Conservation (phyloP, 805 yeast genomes). For the Saccharomycopsis fodiens region DNA sequence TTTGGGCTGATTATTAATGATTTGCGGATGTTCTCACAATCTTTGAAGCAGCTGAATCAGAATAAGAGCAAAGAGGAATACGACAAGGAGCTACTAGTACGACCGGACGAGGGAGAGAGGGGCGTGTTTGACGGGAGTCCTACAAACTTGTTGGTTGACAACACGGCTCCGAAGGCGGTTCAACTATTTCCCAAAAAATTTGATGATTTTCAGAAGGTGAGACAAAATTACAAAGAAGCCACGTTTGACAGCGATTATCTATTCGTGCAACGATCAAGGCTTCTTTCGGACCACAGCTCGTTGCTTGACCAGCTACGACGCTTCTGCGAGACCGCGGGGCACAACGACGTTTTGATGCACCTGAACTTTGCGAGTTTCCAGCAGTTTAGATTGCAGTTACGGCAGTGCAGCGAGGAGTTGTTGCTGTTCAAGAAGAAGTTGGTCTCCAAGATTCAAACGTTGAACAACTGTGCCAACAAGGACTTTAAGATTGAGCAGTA, state of each 20-base stretch:
- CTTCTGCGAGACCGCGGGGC: neutral
- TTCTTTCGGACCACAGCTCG: neutral
- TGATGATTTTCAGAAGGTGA: neutral
- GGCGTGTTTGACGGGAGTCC: neutral
- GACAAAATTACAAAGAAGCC: neutral
- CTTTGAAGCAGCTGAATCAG: neutral
- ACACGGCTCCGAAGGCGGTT: neutral
- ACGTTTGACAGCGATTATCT: neutral
- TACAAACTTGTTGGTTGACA: neutral
- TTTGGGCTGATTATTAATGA: neutral
- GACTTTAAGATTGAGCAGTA: constrained; percentile 1
- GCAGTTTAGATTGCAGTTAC: neutral
- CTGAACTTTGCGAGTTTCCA: neutral
- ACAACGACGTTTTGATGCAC: neutral
- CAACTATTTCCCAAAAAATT: neutral
- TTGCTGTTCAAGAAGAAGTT: neutral
- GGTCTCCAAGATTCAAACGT: neutral
- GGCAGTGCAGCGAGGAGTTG: neutral
- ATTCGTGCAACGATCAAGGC: neutral
- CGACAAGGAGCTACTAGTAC: neutral
- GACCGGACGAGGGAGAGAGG: neutral
- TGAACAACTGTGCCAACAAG: neutral
- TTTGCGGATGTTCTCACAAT: neutral
- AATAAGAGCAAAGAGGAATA: neutral
- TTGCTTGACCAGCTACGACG: neutral